Percentiles rank a stretch among this genome's conserved stretches.
phyloP scores from a whole-genome alignment of 2,329 filamentous ascomycete genomes.

The Phialophora macrospora region DNA sequence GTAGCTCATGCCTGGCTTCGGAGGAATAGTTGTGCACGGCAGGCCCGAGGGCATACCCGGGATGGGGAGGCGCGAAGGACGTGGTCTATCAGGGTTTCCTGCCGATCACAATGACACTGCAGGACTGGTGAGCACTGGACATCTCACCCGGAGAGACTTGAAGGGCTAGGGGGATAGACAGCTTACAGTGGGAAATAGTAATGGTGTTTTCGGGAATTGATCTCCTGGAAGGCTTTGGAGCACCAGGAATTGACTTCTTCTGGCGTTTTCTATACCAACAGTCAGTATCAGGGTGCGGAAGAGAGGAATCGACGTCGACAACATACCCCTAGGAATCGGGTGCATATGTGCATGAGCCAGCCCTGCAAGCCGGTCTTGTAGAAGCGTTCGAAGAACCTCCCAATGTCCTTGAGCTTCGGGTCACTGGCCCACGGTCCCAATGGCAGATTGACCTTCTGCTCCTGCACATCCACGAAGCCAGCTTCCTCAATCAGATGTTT shows the following conservation, averaged over 20 bases:
- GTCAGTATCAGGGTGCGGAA: conserved; percentile 7
- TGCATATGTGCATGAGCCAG: conserved; percentile 41
- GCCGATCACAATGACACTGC: conserved; percentile 32
- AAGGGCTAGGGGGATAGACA: not conserved
- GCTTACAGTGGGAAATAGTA: conserved; percentile 28
- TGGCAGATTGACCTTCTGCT: conserved; percentile 50
- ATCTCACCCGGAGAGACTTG: not conserved
- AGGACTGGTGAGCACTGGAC: conserved; percentile 16
- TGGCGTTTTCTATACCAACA: conserved; percentile 37
- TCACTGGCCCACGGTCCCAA: conserved; percentile 50
- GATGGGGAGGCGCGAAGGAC: not conserved
- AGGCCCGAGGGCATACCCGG: not conserved
- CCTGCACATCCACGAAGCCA: conserved; percentile 54
- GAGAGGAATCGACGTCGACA: conserved; percentile 12
- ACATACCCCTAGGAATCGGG: conserved; percentile 40
- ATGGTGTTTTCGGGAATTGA: conserved; percentile 32
- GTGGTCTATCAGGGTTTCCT: conserved; percentile 32
- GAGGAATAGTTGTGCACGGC: not conserved
- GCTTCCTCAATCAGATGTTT: conserved; percentile 43
- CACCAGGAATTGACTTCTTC: conserved; percentile 40
- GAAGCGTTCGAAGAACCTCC: conserved; percentile 41
- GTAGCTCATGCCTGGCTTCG: not conserved
- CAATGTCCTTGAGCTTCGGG: conserved; percentile 47
- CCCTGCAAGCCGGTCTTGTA: conserved; percentile 42
- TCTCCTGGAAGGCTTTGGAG: conserved; percentile 33